A percentile compares a stretch with the other conserved stretches of the same genome.
Evolutionary conservation across 2,329 filamentous ascomycete species (phyloP).

Genomic region (Aurifilum marmelostoma): DNA sequence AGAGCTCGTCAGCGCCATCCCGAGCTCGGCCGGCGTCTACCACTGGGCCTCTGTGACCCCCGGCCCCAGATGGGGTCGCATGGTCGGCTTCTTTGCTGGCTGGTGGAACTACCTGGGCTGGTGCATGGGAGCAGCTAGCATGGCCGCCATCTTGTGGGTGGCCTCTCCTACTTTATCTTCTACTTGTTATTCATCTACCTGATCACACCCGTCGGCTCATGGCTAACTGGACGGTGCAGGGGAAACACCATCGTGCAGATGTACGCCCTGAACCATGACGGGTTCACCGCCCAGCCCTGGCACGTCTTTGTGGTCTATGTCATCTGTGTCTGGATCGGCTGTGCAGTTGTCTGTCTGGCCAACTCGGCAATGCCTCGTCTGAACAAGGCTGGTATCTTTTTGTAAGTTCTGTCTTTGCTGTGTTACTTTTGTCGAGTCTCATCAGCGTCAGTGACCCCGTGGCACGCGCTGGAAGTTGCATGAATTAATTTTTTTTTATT

Average conservation of each 20-base stretch:
- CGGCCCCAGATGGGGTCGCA: conserved; percentile 53
- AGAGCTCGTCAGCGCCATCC: conserved; percentile 63
- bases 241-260: conserved; percentile 47
- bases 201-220: neutral
- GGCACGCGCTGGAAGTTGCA: too few species aligned
- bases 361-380: conserved; percentile 57
- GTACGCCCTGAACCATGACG: conserved; percentile 47
- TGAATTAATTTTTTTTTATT: neutral
- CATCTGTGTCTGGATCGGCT: conserved; percentile 44
- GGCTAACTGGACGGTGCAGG: neutral
- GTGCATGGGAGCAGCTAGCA: conserved; percentile 44
- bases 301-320: conserved; percentile 49
- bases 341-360: conserved; percentile 52
- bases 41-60: conserved; percentile 64
- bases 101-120: conserved; percentile 52
- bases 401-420: conserved; percentile 32
- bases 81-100: conserved; percentile 50
- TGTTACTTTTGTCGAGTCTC: too few species aligned
- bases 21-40: conserved; percentile 64
- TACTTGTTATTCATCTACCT: too few species aligned
- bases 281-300: conserved; percentile 44
- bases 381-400: conserved; percentile 57
- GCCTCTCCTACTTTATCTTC: too few species aligned
- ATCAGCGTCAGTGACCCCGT: neutral
- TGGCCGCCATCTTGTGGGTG: conserved; percentile 42